A percentile compares a stretch with the other conserved stretches of the same genome.
Evolutionary conservation across 805 yeast species (phyloP).

Genomic region (Millerozyma miso): DNA sequence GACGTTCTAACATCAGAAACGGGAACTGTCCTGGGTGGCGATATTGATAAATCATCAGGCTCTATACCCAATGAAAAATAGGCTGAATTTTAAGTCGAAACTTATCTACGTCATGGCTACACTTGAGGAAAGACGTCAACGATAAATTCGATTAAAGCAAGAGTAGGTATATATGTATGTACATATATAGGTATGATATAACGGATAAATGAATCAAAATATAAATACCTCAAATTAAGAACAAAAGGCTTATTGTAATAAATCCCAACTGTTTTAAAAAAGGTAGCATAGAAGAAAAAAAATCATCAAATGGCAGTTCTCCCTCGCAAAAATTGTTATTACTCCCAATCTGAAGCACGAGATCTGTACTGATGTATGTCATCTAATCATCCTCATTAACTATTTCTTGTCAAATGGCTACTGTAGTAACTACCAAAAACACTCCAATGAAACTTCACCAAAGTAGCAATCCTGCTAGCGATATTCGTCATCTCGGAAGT

Average conservation of each 20-base stretch:
- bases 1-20: not conserved
- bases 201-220: not conserved
- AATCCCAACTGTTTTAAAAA: not conserved
- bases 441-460: constrained; percentile 76
- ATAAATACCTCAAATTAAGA: not conserved
- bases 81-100: no score
- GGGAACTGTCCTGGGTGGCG: not conserved
- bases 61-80: no score
- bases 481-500: constrained; percentile 50
- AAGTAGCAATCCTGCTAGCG: constrained; percentile 57
- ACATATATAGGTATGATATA: not conserved
- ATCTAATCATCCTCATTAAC: not conserved
- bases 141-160: not conserved
- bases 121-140: not conserved
- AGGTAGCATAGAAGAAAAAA: not conserved
- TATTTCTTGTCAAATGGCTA: constrained; percentile 22
- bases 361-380: not conserved
- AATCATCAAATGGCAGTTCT: not conserved
- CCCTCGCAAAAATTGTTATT: no score
- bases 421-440: constrained; percentile 73
- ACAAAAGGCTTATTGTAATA: not conserved
- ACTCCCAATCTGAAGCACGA: no score
- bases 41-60: no score
- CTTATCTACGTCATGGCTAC: no score
- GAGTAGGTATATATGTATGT: not conserved